Base-by-base conservation (phyloP, 441 rosid species). In the California macrophylla region DNA sequence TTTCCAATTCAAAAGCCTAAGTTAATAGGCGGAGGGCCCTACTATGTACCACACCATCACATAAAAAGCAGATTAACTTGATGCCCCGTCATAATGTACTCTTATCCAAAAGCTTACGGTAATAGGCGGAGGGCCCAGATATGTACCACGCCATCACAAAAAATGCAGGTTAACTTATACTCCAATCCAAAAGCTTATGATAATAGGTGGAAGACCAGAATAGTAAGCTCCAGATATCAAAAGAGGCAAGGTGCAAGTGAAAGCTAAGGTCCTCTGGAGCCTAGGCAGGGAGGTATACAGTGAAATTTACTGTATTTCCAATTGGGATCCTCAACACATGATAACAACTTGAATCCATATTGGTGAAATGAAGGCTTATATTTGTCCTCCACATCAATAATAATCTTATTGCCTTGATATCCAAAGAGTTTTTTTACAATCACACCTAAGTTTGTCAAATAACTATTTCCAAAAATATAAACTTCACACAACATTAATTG, bases 1-100 rank as follows among this genome's bases (percentile, higher is more conserved):
- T 26, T 62, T 62, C 66, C 66, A 26, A 26, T 2, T 28, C 66
- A 28, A 62, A 25, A 60, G 66, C 20, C 34, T 62, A n/a, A 62
- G 36, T 36, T 1, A 28, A n/a, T 62, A 71, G 74, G 66, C 34
- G 24, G 34, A 62, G 36, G 20, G 36, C 21, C n/a, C 54, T 15
- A 26, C 36, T 15, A 62, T 62, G 9, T 28, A 62, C 66, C 34
- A 28, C 9, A 7, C 20, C 10, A 54, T 20, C 54, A 47, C 54
- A 47, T n/a, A n/a, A n/a, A 47, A 47, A 47, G 54, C 54, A 47
- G 54, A 20, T 47, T 47, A 47, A n/a, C n/a, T 47, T 47, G 18
- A 47, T 16, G 6, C 34, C 34, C 34, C 6, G 34, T 30, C 34
- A 30, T 30, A 30, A 30, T 30, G 34, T 30, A 30, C 34, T 30